Base-by-base conservation (phyloP, 2,329 filamentous ascomycete species). In the Grosmannia penicillata region DNA sequence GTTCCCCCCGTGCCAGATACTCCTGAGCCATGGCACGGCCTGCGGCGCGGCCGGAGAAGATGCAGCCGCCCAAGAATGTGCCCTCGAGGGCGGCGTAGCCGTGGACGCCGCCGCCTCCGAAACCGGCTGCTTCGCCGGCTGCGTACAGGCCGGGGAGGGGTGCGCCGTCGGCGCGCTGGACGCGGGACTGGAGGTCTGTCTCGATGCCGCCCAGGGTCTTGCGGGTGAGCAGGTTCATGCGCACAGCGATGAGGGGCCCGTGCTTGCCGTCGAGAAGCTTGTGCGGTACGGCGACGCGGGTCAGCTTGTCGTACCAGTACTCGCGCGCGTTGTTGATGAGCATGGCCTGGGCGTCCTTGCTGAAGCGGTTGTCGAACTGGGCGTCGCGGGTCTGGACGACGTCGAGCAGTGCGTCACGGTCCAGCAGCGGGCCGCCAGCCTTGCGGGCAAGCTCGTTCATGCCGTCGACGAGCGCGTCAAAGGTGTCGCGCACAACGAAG, bases 261-360 rank as follows among this genome's bases (percentile, higher is more conserved):
- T 73, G 57, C n/a, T 59, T 55, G 14, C 60, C 60, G 50, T 76
- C 71, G 4, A 70, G 54, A 8, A 77, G 54, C 22, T 58, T 58
- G 47, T 76, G 72, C 8, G 68, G 71, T 17, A 60, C 53, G 4
- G 70, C 67, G 6, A 76, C 58, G 8, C 72, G 65, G 39, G 58
- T 63, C 6, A 59, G 51, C 38, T 53, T 57, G 46, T 77, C 72
- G 2, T 68, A 59, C 63, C 65, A 71, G 57, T 73, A 76, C 21
- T 56, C 56, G 23, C 70, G 60, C 1, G 64, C 66, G 47, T 74
- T 76, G 45, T 64, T 57, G 43, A 76, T 68, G 33, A 76, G 61
- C 73, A 77, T 76, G 24, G 67, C 62, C 53, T 77, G 73, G 2
- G 68, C 66, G 43, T 77, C 72, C 47, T 77, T 77, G 48, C 65